Evolutionary conservation across 352 stramenopile genomes (phyloP).

Genomic region (Peronospora belbahrii): DNA sequence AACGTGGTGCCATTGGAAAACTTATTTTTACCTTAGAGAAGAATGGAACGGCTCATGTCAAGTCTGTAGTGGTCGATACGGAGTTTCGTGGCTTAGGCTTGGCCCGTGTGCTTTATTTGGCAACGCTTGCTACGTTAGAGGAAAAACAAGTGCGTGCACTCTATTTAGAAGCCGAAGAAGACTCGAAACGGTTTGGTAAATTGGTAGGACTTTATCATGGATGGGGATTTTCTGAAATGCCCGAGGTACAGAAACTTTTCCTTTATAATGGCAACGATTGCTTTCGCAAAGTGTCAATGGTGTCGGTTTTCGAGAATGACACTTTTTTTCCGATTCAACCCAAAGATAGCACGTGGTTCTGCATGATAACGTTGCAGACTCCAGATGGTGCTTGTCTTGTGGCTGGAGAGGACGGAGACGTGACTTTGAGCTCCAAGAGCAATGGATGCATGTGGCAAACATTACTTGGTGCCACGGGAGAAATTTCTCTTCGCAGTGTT

Average conservation of each 20-base stretch:
- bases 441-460: constrained; percentile 68
- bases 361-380: constrained; percentile 62
- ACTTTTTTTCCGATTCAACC: constrained; percentile 42
- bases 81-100: constrained; percentile 66
- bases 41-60: constrained; percentile 52
- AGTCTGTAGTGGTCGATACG: constrained; percentile 62
- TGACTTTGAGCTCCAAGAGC: constrained; percentile 31
- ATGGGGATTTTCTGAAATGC: constrained; percentile 56
- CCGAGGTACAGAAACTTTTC: constrained; percentile 60
- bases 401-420: constrained; percentile 52
- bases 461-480: constrained; percentile 39
- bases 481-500: constrained; percentile 65
- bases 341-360: constrained; percentile 58
- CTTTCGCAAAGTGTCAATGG: constrained; percentile 81
- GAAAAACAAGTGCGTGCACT: constrained; percentile 47
- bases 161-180: constrained; percentile 59
- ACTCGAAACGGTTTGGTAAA: constrained; percentile 47
- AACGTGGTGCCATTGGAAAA: constrained; percentile 64
- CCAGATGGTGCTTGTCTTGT: constrained; percentile 60
- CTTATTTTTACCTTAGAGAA: constrained; percentile 76
- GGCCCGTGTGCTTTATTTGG: constrained; percentile 70
- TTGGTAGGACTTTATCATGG: constrained; percentile 63
- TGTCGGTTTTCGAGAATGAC: constrained; percentile 33
- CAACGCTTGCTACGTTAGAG: constrained; percentile 53
- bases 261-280: constrained; percentile 82